A percentile compares a stretch with the other conserved stretches of the same genome.
phyloP scores from a whole-genome alignment of 2,329 filamentous ascomycete genomes.

The Pestalotiopsis sp. region DNA sequence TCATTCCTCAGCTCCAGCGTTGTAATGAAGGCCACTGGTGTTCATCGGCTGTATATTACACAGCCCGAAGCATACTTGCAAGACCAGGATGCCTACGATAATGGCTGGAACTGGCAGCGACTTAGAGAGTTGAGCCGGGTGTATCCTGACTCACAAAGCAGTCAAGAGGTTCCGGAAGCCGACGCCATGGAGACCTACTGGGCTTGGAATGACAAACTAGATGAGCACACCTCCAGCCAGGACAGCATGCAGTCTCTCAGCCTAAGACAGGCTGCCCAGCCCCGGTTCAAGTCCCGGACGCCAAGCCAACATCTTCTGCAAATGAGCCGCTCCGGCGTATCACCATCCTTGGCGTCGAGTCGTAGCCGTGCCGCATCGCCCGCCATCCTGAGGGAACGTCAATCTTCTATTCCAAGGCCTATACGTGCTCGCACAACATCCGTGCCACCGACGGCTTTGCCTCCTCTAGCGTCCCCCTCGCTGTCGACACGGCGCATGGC shows the following conservation, averaged over 20 bases:
- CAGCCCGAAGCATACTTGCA: slow-evolving; percentile 77
- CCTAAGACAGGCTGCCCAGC: slow-evolving; percentile 42
- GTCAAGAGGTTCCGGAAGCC: slow-evolving; percentile 57
- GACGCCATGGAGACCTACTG: slow-evolving; percentile 69
- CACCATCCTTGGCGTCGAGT: slow-evolving; percentile 38
- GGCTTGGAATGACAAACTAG: slow-evolving; percentile 67
- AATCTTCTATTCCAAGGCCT: slow-evolving; percentile 41
- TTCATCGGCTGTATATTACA: slow-evolving; percentile 73
- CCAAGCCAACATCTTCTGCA: slow-evolving; percentile 44
- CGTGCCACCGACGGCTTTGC: slow-evolving; percentile 44
- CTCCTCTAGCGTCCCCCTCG: slow-evolving; percentile 41
- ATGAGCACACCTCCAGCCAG: slow-evolving; percentile 52
- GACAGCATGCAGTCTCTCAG: slow-evolving; percentile 43
- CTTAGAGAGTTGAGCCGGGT: slow-evolving; percentile 65
- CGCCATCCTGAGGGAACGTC: slow-evolving; percentile 41
- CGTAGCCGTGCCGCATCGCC: slow-evolving; percentile 41
- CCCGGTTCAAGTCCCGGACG: slow-evolving; percentile 39
- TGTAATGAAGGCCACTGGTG: slow-evolving; percentile 69
- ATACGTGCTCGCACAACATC: slow-evolving; percentile 56
- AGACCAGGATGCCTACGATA: slow-evolving; percentile 53
- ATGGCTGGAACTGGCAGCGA: slow-evolving; percentile 72
- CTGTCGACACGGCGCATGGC: slow-evolving; percentile 47
- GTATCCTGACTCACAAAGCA: slow-evolving; percentile 49
- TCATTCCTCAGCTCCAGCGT: slow-evolving; percentile 71
- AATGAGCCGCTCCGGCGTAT: slow-evolving; percentile 27